Base-by-base conservation (phyloP, 2,329 filamentous ascomycete genomes). In the Fusarium devonianum region DNA sequence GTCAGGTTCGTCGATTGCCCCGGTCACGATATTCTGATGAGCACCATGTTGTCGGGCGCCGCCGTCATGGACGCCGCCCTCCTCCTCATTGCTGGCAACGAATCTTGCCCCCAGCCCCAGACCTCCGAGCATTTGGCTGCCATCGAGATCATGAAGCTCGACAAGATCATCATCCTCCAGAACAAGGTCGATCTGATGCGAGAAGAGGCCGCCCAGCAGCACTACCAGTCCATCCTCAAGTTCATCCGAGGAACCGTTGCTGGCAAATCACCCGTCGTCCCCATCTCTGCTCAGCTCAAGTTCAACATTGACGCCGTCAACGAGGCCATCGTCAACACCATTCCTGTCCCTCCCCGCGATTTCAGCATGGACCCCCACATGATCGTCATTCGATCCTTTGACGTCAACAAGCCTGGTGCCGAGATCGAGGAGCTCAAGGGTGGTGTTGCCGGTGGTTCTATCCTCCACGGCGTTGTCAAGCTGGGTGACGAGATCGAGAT, bases 11-110 rank as follows among this genome's bases (percentile, higher is more conserved):
- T 97, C 64, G 94, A 97, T 76, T 97, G 94, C 82, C 94, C 94
- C 48, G 94, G 94, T 75, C 94, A 99, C 90, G 94, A 99, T 78
- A 99, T 99, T 92, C 92, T 99, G 74, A 99, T 99, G 94, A 97
- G 93, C 78, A 99, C 94, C 67, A 99, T 99, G 94, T 87, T 99
- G 82, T 99, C 94, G 70, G 94, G 94, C 70, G 94, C 94, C 67
- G 94, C 94, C 60, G 94, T 99, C 83, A 99, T 99, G 94, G 94
- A 99, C 76, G 94, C 94, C 60, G 94, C 94, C 13, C 84, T 99
- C 53, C 85, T 99, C 46, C 83, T 99, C 44, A 97, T 99, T 71
- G 94, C 94, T 56, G 94, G 94, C 73, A 99, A 99, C 79, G 94
- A 99, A 87, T 87, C 90, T 41, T 97, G 94, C 79, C 94, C 94